Percentiles rank a stretch among this genome's conserved stretches.
Conservation (phyloP, 495 filamentous ascomycete species). For the Aspergillus ellipticus region DNA sequence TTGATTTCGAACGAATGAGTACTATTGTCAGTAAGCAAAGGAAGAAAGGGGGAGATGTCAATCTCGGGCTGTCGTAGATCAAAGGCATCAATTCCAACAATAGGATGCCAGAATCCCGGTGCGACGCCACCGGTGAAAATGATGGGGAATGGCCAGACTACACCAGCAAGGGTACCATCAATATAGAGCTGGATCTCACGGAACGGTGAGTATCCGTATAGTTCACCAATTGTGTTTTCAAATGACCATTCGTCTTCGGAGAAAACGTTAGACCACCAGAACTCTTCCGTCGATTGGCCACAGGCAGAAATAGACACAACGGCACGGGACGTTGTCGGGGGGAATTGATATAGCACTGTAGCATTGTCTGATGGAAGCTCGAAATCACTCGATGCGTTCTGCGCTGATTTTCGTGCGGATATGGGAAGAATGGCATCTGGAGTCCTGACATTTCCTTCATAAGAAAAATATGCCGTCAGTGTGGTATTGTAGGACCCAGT, state of each 20-base stretch:
- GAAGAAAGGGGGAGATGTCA: constrained; percentile 76
- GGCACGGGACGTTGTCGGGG: constrained; percentile 61
- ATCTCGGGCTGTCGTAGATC: constrained; percentile 80
- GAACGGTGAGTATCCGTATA: constrained; percentile 74
- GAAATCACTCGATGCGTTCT: constrained; percentile 62
- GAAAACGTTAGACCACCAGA: constrained; percentile 88
- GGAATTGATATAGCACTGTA: constrained; percentile 51
- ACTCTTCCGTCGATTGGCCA: constrained; percentile 77
- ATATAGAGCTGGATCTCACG: constrained; percentile 80
- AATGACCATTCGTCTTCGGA: constrained; percentile 61
- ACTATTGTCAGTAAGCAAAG: constrained; percentile 60
- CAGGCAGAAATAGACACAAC: constrained; percentile 73
- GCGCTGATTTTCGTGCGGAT: constrained; percentile 53
- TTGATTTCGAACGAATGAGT: constrained; percentile 69
- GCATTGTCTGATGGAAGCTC: constrained; percentile 64
- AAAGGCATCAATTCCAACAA: constrained; percentile 82
- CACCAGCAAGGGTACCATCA: constrained; percentile 71
- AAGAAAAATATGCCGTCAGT: constrained; percentile 68
- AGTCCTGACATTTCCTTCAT: constrained; percentile 40
- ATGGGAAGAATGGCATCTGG: constrained; percentile 73
- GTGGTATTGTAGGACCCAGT: constrained; percentile 82
- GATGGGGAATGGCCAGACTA: constrained; percentile 80
- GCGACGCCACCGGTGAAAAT: constrained; percentile 87
- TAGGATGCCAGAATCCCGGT: constrained; percentile 77
- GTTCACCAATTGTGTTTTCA: constrained; percentile 44